Evolutionary conservation across 768 basidiomycete genomes (phyloP).

Genomic region (Russula ochroleuca): DNA sequence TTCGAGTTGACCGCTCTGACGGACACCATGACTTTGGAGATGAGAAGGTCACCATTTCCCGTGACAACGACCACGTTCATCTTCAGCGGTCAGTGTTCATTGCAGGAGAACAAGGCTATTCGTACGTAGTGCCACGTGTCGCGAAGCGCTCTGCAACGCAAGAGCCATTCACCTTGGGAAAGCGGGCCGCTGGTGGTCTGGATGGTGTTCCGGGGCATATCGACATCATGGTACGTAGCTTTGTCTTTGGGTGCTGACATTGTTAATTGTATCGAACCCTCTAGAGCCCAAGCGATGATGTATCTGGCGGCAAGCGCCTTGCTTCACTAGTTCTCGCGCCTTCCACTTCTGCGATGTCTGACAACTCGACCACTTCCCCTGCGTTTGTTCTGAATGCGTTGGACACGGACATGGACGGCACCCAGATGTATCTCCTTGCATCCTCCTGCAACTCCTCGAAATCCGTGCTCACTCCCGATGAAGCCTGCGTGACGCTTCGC

Average conservation of each 20-base stretch:
- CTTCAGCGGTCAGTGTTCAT: slow-evolving; percentile 26
- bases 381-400: slow-evolving; percentile 36
- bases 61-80: slow-evolving; percentile 30
- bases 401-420: slow-evolving; percentile 30
- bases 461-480: slow-evolving; percentile 20
- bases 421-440: slow-evolving; percentile 33
- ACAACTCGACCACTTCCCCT: slow-evolving; percentile 3
- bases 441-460: slow-evolving; percentile 14
- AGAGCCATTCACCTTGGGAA: slow-evolving; percentile 11
- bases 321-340: slow-evolving; percentile 40
- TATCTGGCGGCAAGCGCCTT: slow-evolving; percentile 35
- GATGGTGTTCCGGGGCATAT: slow-evolving; percentile 41
- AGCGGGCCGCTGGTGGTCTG: slow-evolving; percentile 17
- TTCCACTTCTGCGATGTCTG: slow-evolving; percentile 8
- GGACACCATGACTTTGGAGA: slow-evolving; percentile 27
- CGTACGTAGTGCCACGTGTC: slow-evolving; percentile 26
- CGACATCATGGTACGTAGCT: slow-evolving; percentile 45
- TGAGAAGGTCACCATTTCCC: slow-evolving; percentile 28
- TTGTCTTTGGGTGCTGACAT: slow-evolving; percentile 15
- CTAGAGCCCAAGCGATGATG: slow-evolving; percentile 38
- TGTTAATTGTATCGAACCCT: background rate
- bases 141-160: slow-evolving; percentile 23
- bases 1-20: slow-evolving; percentile 12
- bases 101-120: slow-evolving; percentile 24
- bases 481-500: slow-evolving; percentile 42